These are phyloP conservation scores for Wilcoxina mikolae DNA, from an alignment of 495 filamentous ascomycete genomes.

Conservation along the genomic window DNA sequence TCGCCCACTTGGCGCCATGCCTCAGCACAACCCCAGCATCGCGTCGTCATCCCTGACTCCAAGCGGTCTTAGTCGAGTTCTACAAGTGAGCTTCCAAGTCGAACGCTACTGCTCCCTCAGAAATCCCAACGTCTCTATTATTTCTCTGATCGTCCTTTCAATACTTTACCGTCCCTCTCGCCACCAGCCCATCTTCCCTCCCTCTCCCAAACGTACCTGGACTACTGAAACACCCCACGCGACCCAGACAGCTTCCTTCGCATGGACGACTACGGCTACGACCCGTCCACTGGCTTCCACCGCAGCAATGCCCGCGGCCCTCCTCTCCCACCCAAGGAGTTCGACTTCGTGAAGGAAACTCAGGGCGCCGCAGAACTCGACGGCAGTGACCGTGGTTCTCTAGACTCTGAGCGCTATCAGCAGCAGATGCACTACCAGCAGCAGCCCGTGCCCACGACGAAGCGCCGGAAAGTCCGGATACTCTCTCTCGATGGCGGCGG, in stretches of 20 bases:
- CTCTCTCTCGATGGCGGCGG: constrained; percentile 92
- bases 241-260: neutral
- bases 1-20: too few relatives aligned
- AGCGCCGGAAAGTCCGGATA: constrained; percentile 81
- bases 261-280: constrained; percentile 13
- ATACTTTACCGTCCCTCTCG: neutral
- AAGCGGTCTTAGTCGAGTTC: too few relatives aligned
- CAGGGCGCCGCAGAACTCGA: constrained; percentile 11
- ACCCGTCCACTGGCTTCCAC: constrained; percentile 15
- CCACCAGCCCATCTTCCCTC: neutral
- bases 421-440: neutral
- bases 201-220: neutral
- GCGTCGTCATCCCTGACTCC: too few relatives aligned
- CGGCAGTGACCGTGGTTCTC: constrained; percentile 9
- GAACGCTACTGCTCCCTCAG: too few relatives aligned
- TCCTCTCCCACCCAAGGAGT: constrained; percentile 21
- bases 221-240: neutral
- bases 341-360: constrained; percentile 3
- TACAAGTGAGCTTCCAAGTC: too few relatives aligned
- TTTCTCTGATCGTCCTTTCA: neutral
- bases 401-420: neutral
- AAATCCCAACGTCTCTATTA: neutral
- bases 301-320: constrained; percentile 12
- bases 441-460: constrained; percentile 43
- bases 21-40: too few relatives aligned